A percentile compares a stretch with the other conserved stretches of the same genome.
Evolutionary conservation across 352 stramenopile genomes (phyloP).

Genomic region (Globisporangium megalacanthum): DNA sequence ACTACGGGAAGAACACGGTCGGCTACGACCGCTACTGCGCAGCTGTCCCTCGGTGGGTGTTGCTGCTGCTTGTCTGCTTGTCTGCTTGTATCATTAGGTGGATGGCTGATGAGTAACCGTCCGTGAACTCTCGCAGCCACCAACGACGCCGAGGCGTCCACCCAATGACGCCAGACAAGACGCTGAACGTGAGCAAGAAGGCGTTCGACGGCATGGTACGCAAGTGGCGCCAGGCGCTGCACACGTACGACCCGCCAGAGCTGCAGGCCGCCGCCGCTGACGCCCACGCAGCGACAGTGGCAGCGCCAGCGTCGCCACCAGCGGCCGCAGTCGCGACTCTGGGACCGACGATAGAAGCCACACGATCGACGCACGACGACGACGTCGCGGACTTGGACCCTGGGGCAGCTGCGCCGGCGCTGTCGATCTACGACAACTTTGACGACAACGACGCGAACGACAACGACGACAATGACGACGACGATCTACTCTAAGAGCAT

Average conservation of each 20-base stretch:
- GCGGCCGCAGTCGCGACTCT: too few relatives aligned
- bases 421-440: constrained; percentile 73
- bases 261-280: constrained; percentile 12
- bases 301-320: neutral
- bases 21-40: constrained; percentile 86
- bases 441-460: constrained; percentile 35
- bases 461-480: constrained; percentile 29
- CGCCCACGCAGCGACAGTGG: neutral
- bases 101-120: neutral
- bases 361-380: constrained; percentile 6
- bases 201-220: constrained; percentile 75
- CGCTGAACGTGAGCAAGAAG: constrained; percentile 69
- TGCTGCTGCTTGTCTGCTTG: neutral
- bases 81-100: too few relatives aligned
- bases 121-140: constrained; percentile 17
- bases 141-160: constrained; percentile 43
- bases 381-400: constrained; percentile 24
- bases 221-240: constrained; percentile 74
- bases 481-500: constrained; percentile 53
- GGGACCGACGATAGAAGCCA: too few relatives aligned
- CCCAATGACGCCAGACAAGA: constrained; percentile 80
- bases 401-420: constrained; percentile 4
- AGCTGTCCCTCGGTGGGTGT: constrained; percentile 42
- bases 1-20: constrained; percentile 91
- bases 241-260: constrained; percentile 77